Evolutionary conservation across 768 basidiomycete genomes (phyloP).

Genomic region (Chlorophyllum brunneum): DNA sequence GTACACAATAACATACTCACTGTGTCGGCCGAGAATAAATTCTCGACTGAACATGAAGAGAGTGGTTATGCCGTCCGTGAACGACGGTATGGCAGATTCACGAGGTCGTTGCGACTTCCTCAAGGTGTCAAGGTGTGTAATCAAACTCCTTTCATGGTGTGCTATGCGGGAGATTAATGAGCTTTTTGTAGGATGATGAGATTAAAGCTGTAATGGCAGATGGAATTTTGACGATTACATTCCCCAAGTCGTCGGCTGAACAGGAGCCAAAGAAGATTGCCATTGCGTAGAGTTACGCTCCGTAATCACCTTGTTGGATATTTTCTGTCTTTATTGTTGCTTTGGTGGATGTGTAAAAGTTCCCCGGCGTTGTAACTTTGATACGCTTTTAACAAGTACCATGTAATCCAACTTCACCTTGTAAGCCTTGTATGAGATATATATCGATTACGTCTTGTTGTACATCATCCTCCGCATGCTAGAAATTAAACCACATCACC

Average conservation of each 20-base stretch:
- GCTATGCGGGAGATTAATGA: slow-evolving; percentile 17
- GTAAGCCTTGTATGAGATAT: too few relatives aligned
- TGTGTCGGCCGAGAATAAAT: slow-evolving; percentile 40
- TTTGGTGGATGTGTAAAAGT: too few relatives aligned
- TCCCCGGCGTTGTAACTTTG: too few relatives aligned
- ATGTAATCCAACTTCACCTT: too few relatives aligned
- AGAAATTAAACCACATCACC: too few relatives aligned
- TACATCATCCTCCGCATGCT: too few relatives aligned
- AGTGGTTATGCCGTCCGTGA: slow-evolving; percentile 36
- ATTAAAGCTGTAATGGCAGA: slow-evolving; percentile 35
- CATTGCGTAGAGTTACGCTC: slow-evolving; percentile 19
- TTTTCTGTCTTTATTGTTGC: too few relatives aligned
- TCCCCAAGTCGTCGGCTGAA: slow-evolving; percentile 39
- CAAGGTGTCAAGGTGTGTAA: slow-evolving; percentile 42
- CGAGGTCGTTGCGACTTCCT: slow-evolving; percentile 43
- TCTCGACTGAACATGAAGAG: slow-evolving; percentile 25
- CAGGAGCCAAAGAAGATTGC: slow-evolving; percentile 23
- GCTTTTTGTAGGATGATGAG: slow-evolving; percentile 22
- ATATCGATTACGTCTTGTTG: too few relatives aligned
- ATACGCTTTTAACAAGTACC: too few relatives aligned
- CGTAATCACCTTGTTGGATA: not conserved
- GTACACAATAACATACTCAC: slow-evolving; percentile 40
- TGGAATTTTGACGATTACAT: slow-evolving; percentile 41
- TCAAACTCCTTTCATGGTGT: slow-evolving; percentile 13
- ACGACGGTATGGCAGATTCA: slow-evolving; percentile 36